A percentile compares a stretch with the other conserved stretches of the same genome.
These are phyloP conservation scores for Vickermania ingenoplastis DNA, from an alignment of 208 protist species.

Conservation along the genomic window DNA sequence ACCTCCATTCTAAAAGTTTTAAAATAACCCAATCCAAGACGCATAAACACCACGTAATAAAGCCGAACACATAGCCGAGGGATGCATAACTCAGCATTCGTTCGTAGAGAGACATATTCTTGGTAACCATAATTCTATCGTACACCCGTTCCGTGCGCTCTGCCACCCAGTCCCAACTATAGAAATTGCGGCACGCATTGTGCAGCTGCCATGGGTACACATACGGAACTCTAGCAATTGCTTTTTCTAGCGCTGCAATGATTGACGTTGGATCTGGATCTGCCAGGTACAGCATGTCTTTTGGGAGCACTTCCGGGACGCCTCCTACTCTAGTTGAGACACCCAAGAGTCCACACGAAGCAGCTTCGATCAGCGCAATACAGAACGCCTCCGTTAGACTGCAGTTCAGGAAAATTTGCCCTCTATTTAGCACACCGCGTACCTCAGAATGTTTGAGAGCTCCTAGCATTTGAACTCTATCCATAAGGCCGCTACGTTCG, in stretches of 20 bases:
- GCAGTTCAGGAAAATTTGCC: constrained; percentile 98
- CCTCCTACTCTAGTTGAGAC: constrained; percentile 97
- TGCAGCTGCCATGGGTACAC: constrained; percentile 82
- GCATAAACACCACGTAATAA: constrained; percentile 86
- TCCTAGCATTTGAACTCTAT: constrained; percentile 94
- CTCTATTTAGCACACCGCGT: constrained; percentile 85
- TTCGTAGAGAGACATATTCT: constrained; percentile 62
- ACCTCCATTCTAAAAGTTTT: constrained; percentile 67
- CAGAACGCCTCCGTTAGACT: constrained; percentile 98
- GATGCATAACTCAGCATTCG: constrained; percentile 79
- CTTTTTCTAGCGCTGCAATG: constrained; percentile 55
- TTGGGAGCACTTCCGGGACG: constrained; percentile 95
- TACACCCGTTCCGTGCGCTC: constrained; percentile 93
- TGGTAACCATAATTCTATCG: constrained; percentile 60
- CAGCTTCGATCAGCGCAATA: constrained; percentile 98
- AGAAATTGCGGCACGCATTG: constrained; percentile 85
- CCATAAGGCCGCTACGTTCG: constrained; percentile 93
- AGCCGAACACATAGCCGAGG: constrained; percentile 80
- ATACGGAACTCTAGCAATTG: constrained; percentile 59
- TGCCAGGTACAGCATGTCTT: constrained; percentile 89
- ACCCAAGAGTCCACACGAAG: constrained; percentile 89
- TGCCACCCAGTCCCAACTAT: constrained; percentile 94
- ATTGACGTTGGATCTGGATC: constrained; percentile 83
- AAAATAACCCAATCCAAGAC: constrained; percentile 77
- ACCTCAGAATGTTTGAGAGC: constrained; percentile 89